Evolutionary conservation across 495 filamentous ascomycete genomes (phyloP).

Genomic region (Xylaria castorea): DNA sequence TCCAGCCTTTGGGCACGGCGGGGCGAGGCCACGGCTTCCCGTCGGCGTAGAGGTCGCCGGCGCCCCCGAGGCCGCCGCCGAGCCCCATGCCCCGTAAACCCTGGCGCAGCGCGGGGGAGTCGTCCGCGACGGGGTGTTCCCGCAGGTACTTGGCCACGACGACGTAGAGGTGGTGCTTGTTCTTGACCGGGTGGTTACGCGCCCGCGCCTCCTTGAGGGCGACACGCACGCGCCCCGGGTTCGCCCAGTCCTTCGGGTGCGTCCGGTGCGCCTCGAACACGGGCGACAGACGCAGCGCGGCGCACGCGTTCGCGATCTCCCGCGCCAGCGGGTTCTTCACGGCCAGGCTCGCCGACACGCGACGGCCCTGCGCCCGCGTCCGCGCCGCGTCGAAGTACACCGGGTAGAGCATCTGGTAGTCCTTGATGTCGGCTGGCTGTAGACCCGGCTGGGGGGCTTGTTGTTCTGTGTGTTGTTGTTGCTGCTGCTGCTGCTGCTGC

Average conservation of each 20-base stretch:
- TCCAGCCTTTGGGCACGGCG: constrained; percentile 88
- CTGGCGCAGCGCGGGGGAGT: constrained; percentile 66
- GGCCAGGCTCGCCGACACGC: constrained; percentile 72
- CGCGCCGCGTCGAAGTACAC: constrained; percentile 88
- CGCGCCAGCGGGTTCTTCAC: constrained; percentile 87
- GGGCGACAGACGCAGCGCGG: constrained; percentile 71
- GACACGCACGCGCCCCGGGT: constrained; percentile 88
- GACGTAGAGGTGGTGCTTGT: constrained; percentile 88
- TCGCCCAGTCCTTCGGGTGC: constrained; percentile 97
- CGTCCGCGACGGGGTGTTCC: constrained; percentile 73
- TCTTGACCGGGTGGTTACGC: constrained; percentile 61
- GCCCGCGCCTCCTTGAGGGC: constrained; percentile 64
- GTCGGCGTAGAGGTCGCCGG: constrained; percentile 60
- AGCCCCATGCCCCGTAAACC: constrained; percentile 61
- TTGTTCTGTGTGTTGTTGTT: constrained; percentile 49
- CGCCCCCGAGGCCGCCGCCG: constrained; percentile 58
- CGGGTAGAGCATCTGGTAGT: constrained; percentile 90
- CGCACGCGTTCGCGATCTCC: constrained; percentile 86
- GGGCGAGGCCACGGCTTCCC: constrained; percentile 64
- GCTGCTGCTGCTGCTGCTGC: constrained; percentile 39
- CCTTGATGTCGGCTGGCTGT: constrained; percentile 56
- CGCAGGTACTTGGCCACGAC: constrained; percentile 76
- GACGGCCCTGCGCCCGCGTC: constrained; percentile 76
- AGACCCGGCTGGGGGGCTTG: constrained; percentile 39
- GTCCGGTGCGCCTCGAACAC: constrained; percentile 90